Evolutionary conservation across 768 basidiomycete genomes (phyloP).

Genomic region (Russula vinacea): DNA sequence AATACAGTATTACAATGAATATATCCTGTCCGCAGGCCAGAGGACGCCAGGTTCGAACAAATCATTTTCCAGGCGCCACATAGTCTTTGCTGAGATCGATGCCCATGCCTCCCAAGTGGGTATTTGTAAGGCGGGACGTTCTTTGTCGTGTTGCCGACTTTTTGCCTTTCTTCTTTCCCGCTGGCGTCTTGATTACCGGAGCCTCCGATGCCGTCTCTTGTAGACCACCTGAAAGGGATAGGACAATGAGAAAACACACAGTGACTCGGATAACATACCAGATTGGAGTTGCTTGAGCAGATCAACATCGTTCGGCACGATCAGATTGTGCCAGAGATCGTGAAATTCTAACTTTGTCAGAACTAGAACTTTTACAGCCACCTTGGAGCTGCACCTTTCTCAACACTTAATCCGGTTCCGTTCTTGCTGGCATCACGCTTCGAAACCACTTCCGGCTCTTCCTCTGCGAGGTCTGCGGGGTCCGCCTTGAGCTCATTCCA

Average conservation of each 20-base stretch:
- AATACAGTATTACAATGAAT: not conserved
- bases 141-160: conserved; percentile 70
- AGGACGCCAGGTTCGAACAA: not conserved
- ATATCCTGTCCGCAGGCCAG: not conserved
- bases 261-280: conserved; percentile 42
- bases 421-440: conserved; percentile 46
- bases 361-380: not conserved
- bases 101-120: conserved; percentile 72
- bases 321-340: conserved; percentile 82
- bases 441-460: conserved; percentile 19
- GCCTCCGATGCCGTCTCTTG: conserved; percentile 72
- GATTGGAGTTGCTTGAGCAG: conserved; percentile 71
- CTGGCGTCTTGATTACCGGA: conserved; percentile 51
- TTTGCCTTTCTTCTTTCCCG: conserved; percentile 73
- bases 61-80: conserved; percentile 37
- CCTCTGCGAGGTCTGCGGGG: conserved; percentile 21
- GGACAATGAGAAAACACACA: not conserved
- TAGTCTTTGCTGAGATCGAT: conserved; percentile 84
- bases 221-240: conserved; percentile 57
- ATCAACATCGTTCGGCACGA: conserved; percentile 84
- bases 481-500: conserved; percentile 85
- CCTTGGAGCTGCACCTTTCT: conserved; percentile 58
- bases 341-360: conserved; percentile 60
- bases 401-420: conserved; percentile 64
- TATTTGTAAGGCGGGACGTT: conserved; percentile 81